phyloP scores from a whole-genome alignment of 306 rosid species.

The Glycine tomentella region DNA sequence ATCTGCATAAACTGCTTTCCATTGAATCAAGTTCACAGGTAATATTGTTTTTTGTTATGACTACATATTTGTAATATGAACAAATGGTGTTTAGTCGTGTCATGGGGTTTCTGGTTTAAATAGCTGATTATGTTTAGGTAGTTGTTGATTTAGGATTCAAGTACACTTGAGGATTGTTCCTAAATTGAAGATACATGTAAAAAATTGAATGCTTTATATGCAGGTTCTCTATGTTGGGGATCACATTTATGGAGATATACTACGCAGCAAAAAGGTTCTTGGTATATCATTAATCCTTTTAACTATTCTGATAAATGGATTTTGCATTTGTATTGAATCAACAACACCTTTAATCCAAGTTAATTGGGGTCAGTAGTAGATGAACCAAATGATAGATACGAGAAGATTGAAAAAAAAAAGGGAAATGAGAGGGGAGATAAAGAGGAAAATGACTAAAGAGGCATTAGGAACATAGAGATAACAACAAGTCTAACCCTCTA shows the following conservation, averaged over 20 bases:
- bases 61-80: neutral
- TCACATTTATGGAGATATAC: constrained; percentile 96
- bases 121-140: constrained; percentile 23
- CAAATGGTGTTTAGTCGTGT: neutral
- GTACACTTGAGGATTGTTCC: constrained; percentile 34
- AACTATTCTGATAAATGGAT: neutral
- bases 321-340: constrained; percentile 10
- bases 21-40: constrained; percentile 97
- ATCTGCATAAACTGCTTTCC: constrained; percentile 88
- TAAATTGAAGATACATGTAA: constrained; percentile 21
- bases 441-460: too few relatives aligned
- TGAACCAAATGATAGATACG: too few relatives aligned
- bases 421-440: too few relatives aligned
- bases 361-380: too few relatives aligned
- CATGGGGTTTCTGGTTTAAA: constrained; percentile 5
- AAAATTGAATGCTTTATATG: constrained; percentile 23
- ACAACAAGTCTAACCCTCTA: too few relatives aligned
- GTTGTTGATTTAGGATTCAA: constrained; percentile 24
- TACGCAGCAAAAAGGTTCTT: constrained; percentile 97
- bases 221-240: constrained; percentile 99
- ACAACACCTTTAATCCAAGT: too few relatives aligned
- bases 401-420: too few relatives aligned
- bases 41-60: constrained; percentile 29
- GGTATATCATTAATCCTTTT: constrained; percentile 62
- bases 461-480: too few relatives aligned